phyloP scores from a whole-genome alignment of 1,139 yeast species.

The Meyerozyma smithsonii region DNA sequence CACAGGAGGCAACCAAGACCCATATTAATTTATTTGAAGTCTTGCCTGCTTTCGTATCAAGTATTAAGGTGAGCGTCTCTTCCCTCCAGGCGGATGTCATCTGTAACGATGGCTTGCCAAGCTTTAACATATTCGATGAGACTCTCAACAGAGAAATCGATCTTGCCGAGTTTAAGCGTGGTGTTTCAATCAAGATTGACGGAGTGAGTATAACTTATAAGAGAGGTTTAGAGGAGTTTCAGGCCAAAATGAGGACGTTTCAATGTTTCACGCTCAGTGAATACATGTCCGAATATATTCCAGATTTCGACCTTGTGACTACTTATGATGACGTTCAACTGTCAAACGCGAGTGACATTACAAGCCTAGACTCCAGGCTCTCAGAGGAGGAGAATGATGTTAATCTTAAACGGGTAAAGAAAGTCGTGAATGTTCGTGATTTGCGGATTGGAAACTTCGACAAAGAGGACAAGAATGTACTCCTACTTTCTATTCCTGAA shows the following conservation, averaged over 20 bases:
- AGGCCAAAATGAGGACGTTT: conserved; percentile 17
- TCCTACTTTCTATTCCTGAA: conserved; percentile 30
- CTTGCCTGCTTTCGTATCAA: conserved; percentile 26
- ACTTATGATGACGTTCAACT: conserved; percentile 14
- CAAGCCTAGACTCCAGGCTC: conserved; percentile 29
- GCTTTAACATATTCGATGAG: conserved; percentile 24
- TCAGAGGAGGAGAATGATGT: conserved; percentile 16
- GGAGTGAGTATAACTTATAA: conserved; percentile 22
- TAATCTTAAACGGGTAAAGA: conserved; percentile 26
- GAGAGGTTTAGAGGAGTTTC: conserved; percentile 16
- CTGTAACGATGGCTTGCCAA: conserved; percentile 42
- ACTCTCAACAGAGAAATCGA: conserved; percentile 24
- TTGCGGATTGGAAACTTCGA: conserved; percentile 22
- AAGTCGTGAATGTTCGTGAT: conserved; percentile 28
- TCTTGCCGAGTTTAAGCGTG: conserved; percentile 37
- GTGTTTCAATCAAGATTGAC: conserved; percentile 28
- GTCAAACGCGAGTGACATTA: conserved; percentile 31
- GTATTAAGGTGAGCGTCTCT: conserved; percentile 23
- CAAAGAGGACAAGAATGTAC: conserved; percentile 22
- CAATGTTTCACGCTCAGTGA: conserved; percentile 40
- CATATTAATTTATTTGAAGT: conserved; percentile 26
- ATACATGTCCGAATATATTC: conserved; percentile 29
- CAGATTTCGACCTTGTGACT: conserved; percentile 31
- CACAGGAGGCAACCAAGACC: background rate
- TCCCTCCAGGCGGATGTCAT: conserved; percentile 32